A percentile compares a stretch with the other conserved stretches of the same genome.
Conservation (phyloP, 1,284 basidiomycete genomes). For the Cryptococcus sp. region DNA sequence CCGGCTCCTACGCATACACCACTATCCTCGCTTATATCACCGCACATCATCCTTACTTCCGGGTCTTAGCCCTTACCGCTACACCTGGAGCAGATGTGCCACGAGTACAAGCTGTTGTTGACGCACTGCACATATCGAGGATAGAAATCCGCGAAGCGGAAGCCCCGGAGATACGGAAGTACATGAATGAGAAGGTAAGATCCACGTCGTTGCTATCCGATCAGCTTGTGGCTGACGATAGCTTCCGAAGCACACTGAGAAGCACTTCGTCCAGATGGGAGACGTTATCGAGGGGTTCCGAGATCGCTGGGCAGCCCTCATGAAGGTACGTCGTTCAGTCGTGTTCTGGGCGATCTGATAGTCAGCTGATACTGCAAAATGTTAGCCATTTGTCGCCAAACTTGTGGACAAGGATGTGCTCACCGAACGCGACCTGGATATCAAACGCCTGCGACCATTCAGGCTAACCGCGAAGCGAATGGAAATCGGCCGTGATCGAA, state of each 20-base stretch:
- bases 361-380: constrained; percentile 2
- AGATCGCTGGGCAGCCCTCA: constrained; percentile 60
- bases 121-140: constrained; percentile 91
- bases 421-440: constrained; percentile 44
- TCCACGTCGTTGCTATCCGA: neutral
- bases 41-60: constrained; percentile 90
- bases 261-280: constrained; percentile 72
- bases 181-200: constrained; percentile 82
- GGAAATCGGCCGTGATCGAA: constrained; percentile 36
- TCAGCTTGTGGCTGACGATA: neutral
- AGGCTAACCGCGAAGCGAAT: constrained; percentile 41
- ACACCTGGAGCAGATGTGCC: constrained; percentile 88
- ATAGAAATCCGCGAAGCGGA: constrained; percentile 94
- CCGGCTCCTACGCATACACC: constrained; percentile 90
- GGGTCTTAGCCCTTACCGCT: constrained; percentile 89
- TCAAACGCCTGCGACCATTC: constrained; percentile 44
- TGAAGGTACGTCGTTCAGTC: constrained; percentile 63
- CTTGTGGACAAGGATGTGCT: constrained; percentile 46
- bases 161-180: constrained; percentile 82
- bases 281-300: constrained; percentile 48
- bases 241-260: constrained; percentile 34
- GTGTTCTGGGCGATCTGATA: neutral
- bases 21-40: constrained; percentile 87
- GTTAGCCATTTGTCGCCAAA: constrained; percentile 44
- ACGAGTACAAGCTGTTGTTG: constrained; percentile 86